Base-by-base conservation (phyloP, 768 basidiomycete genomes). In the Psilocybe azurescens region DNA sequence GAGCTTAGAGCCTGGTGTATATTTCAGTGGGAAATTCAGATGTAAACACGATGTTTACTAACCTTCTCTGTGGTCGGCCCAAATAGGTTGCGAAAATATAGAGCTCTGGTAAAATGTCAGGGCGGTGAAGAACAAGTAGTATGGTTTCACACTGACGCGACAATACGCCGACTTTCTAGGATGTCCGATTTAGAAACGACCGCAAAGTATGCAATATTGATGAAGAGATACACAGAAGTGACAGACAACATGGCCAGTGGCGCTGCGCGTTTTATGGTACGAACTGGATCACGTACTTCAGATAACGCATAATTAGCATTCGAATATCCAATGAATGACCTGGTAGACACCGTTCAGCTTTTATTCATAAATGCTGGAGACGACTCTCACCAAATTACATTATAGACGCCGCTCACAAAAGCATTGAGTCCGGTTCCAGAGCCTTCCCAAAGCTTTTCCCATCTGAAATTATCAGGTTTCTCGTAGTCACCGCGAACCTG, bases 301-400 rank as follows among this genome's bases (percentile, higher is more conserved):
- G 88, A 89, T 4, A 93, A 76, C 0, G 86, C 88, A 64, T 90
- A 91, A 68, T 92, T 91, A 8, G 89, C 89, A 60, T 89, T 90
- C 2, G 86, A 83, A 69, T 91, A 93, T 0, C 91, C 91, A 51
- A 83, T 80, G 68, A 86, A 90, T 0, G 88, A 87, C 89, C 89
- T 90, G 46, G 10, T 24, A 24, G 58, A 50, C 7, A 33, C 24
- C 5, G 11, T 44, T 44, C 20, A 50, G 20, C n/a, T 5, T 30
- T 46, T 36, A 44, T 36, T 11, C 56, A 50, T 30, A 44, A 1
- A 0, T 28, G 18, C 18, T 52, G 6, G 56, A 32, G 16, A 29
- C 2, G 14, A 4, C 16, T 13, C 66, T 55, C 24, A 89, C 90
- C 90, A 92, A 24, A 89, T 87, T 47, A 91, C 87, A 63, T 81